These are phyloP conservation scores for Corymbia maculata DNA, from an alignment of 345 rosid genomes.

Conservation along the genomic window DNA sequence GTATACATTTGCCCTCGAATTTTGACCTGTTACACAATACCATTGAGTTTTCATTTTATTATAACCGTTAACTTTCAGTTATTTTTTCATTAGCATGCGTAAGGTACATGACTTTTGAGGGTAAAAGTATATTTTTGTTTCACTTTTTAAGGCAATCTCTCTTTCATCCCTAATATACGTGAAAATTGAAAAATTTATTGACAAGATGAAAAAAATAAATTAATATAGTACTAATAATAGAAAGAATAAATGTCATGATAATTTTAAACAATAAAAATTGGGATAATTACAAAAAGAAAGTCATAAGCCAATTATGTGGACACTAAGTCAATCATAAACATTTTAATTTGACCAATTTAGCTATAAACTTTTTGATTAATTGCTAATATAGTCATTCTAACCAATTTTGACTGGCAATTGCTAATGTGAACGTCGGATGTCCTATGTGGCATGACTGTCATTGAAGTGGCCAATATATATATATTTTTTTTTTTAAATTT, in stretches of 20 bases:
- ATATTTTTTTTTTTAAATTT: background rate
- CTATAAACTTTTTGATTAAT: background rate
- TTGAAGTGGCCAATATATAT: fast-evolving
- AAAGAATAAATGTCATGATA: background rate
- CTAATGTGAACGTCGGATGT: fast-evolving
- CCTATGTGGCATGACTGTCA: fast-evolving
- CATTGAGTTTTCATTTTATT: background rate
- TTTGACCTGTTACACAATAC: background rate
- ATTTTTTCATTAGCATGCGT: background rate
- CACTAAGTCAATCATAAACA: fast-evolving
- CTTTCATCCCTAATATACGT: background rate
- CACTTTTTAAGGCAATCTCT: background rate
- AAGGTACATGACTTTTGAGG: background rate
- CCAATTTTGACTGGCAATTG: background rate
- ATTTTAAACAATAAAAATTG: background rate
- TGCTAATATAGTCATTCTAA: fast-evolving
- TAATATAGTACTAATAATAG: background rate
- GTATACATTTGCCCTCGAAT: background rate
- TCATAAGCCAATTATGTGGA: fast-evolving
- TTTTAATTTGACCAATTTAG: background rate
- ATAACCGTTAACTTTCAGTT: background rate
- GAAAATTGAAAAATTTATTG: background rate
- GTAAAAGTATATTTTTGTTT: background rate
- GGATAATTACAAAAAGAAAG: background rate
- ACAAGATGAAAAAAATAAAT: background rate